phyloP scores from a whole-genome alignment of 768 basidiomycete species.

The Panaeolus cyanescens region DNA sequence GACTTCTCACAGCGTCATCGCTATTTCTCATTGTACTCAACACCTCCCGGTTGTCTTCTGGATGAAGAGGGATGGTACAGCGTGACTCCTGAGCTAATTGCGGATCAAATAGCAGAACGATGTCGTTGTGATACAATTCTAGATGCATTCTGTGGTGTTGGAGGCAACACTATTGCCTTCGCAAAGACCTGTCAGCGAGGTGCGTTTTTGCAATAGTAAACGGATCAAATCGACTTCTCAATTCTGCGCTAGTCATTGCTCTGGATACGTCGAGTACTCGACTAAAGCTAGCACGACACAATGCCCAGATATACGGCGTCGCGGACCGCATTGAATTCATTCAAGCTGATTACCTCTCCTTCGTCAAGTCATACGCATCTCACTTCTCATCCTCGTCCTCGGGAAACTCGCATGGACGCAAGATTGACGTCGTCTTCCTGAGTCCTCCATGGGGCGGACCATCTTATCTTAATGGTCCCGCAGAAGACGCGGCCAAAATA shows the following conservation, averaged over 20 bases:
- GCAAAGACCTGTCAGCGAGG: slow-evolving; percentile 95
- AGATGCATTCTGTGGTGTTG: slow-evolving; percentile 97
- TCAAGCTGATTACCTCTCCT: slow-evolving; percentile 80
- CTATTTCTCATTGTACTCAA: slow-evolving; percentile 76
- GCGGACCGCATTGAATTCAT: slow-evolving; percentile 96
- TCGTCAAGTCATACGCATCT: slow-evolving; percentile 56
- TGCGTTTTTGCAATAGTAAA: slow-evolving; percentile 27
- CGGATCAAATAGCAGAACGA: slow-evolving; percentile 88
- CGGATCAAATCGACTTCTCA: neutral
- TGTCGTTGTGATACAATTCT: slow-evolving; percentile 84
- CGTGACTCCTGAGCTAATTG: slow-evolving; percentile 93
- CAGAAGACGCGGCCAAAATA: slow-evolving; percentile 8
- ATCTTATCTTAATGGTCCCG: slow-evolving; percentile 53
- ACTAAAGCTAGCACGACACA: slow-evolving; percentile 90
- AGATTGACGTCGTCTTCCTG: slow-evolving; percentile 88
- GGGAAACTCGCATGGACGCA: slow-evolving; percentile 32
- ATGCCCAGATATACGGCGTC: slow-evolving; percentile 92
- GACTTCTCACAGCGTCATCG: slow-evolving; percentile 87
- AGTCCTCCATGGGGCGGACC: slow-evolving; percentile 98
- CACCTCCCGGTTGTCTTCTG: slow-evolving; percentile 73
- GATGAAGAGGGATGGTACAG: slow-evolving; percentile 99
- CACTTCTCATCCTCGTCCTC: slow-evolving; percentile 23
- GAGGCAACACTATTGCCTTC: slow-evolving; percentile 97
- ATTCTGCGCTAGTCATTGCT: slow-evolving; percentile 73
- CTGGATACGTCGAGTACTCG: slow-evolving; percentile 84